Evolutionary conservation across 1,284 basidiomycete genomes (phyloP), one percentile per base, ranked within the genome.

Genomic region (Rhodotorula glutinis): DNA sequence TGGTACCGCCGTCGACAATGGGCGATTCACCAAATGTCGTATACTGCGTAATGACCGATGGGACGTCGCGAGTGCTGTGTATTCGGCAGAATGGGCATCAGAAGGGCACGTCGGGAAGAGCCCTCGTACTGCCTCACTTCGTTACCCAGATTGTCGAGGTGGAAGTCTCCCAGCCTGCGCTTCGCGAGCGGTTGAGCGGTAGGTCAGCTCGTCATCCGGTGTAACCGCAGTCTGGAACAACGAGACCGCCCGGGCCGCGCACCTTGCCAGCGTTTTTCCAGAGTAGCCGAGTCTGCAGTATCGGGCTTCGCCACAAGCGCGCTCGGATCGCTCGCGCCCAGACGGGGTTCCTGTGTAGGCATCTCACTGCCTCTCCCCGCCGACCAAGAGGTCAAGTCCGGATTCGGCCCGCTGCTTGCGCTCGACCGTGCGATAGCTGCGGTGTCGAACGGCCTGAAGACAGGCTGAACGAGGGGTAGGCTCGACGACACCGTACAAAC

Each of bases 21-120:
- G 64, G 62, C 21, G 62, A 46, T 51, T 72, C 70, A 33, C 70
- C 70, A 41, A 54, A 65, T 0, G 65, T 66, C 25, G 64, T 65
- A 10, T 46, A 62, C 23, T 62, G 14, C 23, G 70, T 72, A 41
- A 72, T 57, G 19, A 54, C 64, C 0, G 53, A 51, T 0, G 70
- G 70, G 3, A 72, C 65, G 17, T 72, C 64, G 4, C 57, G 53
- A 1, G 70, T 67, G 30, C 67, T 71, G 46, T 17, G 9, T 1
- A 5, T 1, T 16, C 2, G 3, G 23, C 10, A 3, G 23, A 43
- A 19, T 29, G 14, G 51, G 14, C 1, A n/a, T 25, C 10, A 11
- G 4, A 33, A 2, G 19, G n/a, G n/a, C 17, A 3, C 2, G 0
- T 7, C 9, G n/a, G 13, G 17, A 25, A 19, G 25, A 30, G 4